phyloP scores from a whole-genome alignment of 768 basidiomycete species.

The Tylopilus plumbeoviolaceoides region DNA sequence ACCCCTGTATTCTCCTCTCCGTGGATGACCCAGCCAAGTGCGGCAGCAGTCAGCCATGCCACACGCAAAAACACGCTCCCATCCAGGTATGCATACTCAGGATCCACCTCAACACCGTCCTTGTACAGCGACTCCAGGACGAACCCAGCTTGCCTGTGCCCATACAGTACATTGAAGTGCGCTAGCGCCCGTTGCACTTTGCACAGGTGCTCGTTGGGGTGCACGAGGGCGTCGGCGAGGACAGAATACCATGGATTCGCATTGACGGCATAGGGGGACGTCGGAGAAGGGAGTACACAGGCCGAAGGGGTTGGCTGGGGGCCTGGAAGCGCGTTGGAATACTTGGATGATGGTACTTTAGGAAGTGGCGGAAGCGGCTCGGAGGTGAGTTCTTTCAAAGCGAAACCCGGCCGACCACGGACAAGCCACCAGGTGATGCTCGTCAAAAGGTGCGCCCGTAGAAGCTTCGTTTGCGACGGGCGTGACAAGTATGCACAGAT shows the following conservation, averaged over 20 bases:
- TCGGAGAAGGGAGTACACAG: constrained; percentile 28
- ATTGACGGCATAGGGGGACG: constrained; percentile 33
- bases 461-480: constrained; percentile 48
- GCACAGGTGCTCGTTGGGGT: constrained; percentile 56
- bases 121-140: constrained; percentile 21
- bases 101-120: constrained; percentile 33
- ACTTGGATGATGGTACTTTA: constrained; percentile 15
- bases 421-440: constrained; percentile 53
- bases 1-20: constrained; percentile 29
- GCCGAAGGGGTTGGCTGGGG: constrained; percentile 15
- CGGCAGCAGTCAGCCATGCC: constrained; percentile 48
- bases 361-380: constrained; percentile 23
- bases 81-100: constrained; percentile 49
- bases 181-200: constrained; percentile 49
- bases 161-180: constrained; percentile 44
- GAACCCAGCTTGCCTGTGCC: constrained; percentile 36
- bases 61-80: constrained; percentile 60
- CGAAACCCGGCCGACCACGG: constrained; percentile 49
- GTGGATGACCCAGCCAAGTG: constrained; percentile 39
- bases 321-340: constrained; percentile 24
- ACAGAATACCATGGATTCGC: constrained; percentile 62
- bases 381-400: constrained; percentile 48
- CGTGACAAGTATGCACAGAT: constrained; percentile 50
- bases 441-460: constrained; percentile 55
- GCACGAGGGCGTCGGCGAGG: constrained; percentile 47